Conservation (phyloP, 2,329 filamentous ascomycete genomes). For the Furcasterigmium furcatum region DNA sequence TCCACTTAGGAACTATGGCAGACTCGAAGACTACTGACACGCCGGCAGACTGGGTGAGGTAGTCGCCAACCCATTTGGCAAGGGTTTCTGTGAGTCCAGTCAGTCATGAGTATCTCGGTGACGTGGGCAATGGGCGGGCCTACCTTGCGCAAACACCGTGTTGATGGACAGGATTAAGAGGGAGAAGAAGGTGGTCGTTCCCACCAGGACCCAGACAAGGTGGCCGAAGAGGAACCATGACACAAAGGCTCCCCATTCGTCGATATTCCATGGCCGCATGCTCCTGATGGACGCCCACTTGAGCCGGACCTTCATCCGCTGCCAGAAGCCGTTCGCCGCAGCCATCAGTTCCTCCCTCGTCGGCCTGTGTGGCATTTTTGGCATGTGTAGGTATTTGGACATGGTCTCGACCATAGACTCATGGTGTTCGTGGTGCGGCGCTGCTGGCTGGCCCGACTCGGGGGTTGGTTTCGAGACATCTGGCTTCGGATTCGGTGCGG, state of each 20-base stretch:
- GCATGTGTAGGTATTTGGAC: conserved; percentile 57
- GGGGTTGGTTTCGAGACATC: conserved; percentile 4
- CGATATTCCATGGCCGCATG: conserved; percentile 88
- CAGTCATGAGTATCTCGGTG: conserved; percentile 7
- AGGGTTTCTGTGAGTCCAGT: conserved; percentile 66
- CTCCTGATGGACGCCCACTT: conserved; percentile 98
- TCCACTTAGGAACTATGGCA: conserved; percentile 95
- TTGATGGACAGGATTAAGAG: conserved; percentile 88
- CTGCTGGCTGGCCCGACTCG: conserved; percentile 14
- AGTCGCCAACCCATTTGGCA: conserved; percentile 90
- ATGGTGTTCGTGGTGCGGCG: conserved; percentile 17
- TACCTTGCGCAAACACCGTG: conserved; percentile 91
- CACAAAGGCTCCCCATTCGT: conserved; percentile 91
- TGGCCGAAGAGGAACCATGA: conserved; percentile 96
- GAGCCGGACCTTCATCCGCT: conserved; percentile 84
- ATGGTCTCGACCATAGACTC: conserved; percentile 48
- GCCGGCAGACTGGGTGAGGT: conserved; percentile 89
- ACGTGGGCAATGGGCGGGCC: conserved; percentile 16
- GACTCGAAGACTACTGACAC: conserved; percentile 95
- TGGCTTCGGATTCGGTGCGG: conserved; percentile 3
- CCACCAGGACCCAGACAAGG: conserved; percentile 91
- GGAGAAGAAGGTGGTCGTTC: conserved; percentile 96
- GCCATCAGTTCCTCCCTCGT: conserved; percentile 91
- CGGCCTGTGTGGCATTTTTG: conserved; percentile 79
- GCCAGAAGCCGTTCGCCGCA: conserved; percentile 90